These are phyloP conservation scores for Colletotrichum sp. DNA, from an alignment of 2,329 filamentous ascomycete species.

Conservation along the genomic window DNA sequence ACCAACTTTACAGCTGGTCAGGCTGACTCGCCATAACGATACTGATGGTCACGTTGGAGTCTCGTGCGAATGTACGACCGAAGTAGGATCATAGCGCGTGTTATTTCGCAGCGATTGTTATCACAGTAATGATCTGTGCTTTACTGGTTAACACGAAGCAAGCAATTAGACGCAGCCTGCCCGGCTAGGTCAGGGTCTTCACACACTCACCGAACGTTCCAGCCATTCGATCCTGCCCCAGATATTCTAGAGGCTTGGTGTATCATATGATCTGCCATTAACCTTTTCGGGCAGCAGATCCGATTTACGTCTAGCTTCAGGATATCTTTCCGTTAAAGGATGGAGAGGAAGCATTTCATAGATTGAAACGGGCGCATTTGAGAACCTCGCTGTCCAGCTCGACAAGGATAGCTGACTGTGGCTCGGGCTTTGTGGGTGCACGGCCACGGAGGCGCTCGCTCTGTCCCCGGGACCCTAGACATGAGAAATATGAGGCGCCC, in stretches of 20 bases:
- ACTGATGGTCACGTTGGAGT: background rate
- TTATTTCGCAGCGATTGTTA: background rate
- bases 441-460: background rate
- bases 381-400: background rate
- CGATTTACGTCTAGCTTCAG: background rate
- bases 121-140: background rate
- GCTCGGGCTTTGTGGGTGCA: background rate
- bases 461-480: background rate
- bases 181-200: background rate
- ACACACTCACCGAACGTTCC: background rate
- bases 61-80: background rate
- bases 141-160: background rate
- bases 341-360: background rate
- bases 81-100: background rate
- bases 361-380: background rate
- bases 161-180: background rate
- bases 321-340: background rate
- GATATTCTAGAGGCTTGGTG: background rate
- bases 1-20: background rate
- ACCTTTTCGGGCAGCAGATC: background rate
- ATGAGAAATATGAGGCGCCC: background rate
- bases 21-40: background rate
- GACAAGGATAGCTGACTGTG: background rate
- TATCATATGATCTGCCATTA: background rate
- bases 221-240: background rate